Evolutionary conservation across 2,329 filamentous ascomycete genomes (phyloP).

Genomic region (Colletotrichum incanum): DNA sequence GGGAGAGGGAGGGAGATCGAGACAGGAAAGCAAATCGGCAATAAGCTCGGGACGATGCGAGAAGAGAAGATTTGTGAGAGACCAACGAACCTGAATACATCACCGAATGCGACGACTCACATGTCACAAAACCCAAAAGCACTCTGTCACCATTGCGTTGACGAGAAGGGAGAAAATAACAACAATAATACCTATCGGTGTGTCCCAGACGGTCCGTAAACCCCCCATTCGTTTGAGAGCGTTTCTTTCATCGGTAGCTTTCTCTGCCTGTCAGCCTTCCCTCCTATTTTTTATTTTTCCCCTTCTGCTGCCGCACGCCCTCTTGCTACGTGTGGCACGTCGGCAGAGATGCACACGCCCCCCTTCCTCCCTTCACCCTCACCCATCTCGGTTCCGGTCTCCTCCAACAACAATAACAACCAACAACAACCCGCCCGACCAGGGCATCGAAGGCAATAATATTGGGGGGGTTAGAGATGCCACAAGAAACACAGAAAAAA

Average conservation of each 20-base stretch:
- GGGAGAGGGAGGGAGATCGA: not conserved
- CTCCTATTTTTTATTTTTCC: not conserved
- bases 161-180: not conserved
- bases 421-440: not conserved
- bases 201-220: not conserved
- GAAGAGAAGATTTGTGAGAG: not conserved
- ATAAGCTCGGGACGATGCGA: not conserved
- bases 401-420: not conserved
- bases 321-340: not conserved
- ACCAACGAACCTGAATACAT: conserved; percentile 7
- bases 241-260: not conserved
- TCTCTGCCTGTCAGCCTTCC: not conserved
- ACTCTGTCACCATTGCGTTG: not conserved
- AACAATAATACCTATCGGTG: not conserved
- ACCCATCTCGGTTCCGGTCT: not conserved
- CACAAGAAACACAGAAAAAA: not conserved
- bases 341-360: not conserved
- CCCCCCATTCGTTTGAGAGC: not conserved
- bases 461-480: not conserved
- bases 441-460: not conserved
- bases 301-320: not conserved
- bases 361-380: not conserved
- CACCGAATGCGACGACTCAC: conserved; percentile 34
- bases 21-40: not conserved
- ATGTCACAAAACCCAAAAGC: conserved; percentile 18